These are phyloP conservation scores for Blastomyces parvus DNA, from an alignment of 2,329 filamentous ascomycete species.

Conservation along the genomic window DNA sequence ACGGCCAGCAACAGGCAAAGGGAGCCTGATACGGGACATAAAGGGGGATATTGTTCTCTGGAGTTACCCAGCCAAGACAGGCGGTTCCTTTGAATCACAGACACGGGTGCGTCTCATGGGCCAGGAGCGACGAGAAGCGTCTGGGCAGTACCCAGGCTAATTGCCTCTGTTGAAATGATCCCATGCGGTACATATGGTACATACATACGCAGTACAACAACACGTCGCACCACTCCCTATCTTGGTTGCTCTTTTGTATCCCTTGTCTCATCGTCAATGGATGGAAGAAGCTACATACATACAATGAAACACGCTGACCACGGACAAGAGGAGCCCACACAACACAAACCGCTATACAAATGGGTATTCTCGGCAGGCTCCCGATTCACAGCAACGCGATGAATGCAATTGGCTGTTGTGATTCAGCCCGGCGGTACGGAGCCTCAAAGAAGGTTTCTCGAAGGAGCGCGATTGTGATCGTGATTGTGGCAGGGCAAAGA, in stretches of 20 bases:
- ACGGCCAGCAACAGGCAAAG: not conserved
- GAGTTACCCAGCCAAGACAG: not conserved
- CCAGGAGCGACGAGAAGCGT: not conserved
- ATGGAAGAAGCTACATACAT: not conserved
- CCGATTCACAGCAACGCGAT: not conserved
- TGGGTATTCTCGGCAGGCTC: not conserved
- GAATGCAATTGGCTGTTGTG: not conserved
- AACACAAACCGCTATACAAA: not conserved
- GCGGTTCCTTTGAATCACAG: not conserved
- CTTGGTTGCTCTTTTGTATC: not conserved
- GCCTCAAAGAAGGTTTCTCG: too few relatives aligned
- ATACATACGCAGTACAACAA: too few relatives aligned
- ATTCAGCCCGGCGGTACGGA: not conserved
- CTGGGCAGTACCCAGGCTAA: not conserved
- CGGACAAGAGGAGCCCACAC: not conserved
- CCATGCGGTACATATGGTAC: too few relatives aligned
- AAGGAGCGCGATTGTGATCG: not conserved
- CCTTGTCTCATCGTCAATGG: not conserved
- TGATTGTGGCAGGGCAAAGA: not conserved
- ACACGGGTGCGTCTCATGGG: not conserved
- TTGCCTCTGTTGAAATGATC: not conserved
- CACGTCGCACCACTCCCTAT: too few relatives aligned
- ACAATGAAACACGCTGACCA: not conserved
- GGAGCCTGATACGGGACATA: not conserved
- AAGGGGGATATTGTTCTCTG: not conserved